Evolutionary conservation across 2,329 filamentous ascomycete species (phyloP), one percentile per base, ranked within the genome.

Genomic region (Thermoascus crustaceus): DNA sequence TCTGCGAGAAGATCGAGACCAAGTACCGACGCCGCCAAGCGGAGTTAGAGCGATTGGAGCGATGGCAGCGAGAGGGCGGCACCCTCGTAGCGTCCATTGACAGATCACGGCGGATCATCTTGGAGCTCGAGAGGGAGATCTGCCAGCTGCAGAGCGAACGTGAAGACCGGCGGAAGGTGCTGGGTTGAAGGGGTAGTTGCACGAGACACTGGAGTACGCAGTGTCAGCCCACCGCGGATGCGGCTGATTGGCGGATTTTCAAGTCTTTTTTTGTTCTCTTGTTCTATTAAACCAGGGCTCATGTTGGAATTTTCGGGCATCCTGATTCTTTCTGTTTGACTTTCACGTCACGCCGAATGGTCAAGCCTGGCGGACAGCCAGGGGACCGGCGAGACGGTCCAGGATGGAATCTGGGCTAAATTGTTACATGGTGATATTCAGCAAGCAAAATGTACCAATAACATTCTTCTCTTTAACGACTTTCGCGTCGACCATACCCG

Each of bases 1-100:
- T 87, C 44, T 96, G 89, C 67, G 80, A 86, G 54, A 87, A 91
- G 64, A 86, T 88, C 48, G 81, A 87, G 55, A 88, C 83, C 64
- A 94, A 94, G 67, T 67, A 75, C 54, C 78, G 85, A 37, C 79
- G 84, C 44, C 75, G 79, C 54, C 69, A 71, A 54, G 85, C 86
- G 64, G 85, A 93, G 70, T 58, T 72, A 30, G 75, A 78, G 38
- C 82, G 88, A 53, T 75, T 93, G 54, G 66, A 72, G 46, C 80
- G 87, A 41, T 94, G 87, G 87, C 69, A 72, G 52, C 71, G 70
- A 31, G 85, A 91, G 61, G 81, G 82, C 27, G 59, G 59, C 48
- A 73, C 67, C 48, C 71, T 75, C 53, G 64, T 66, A 40, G 75
- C 75, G 34, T 75, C 71, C 13, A 77, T 78, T 52, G 74, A 76